Conservation (phyloP, 371 early-diverging fungal species). For the Rhizopus sp. region DNA sequence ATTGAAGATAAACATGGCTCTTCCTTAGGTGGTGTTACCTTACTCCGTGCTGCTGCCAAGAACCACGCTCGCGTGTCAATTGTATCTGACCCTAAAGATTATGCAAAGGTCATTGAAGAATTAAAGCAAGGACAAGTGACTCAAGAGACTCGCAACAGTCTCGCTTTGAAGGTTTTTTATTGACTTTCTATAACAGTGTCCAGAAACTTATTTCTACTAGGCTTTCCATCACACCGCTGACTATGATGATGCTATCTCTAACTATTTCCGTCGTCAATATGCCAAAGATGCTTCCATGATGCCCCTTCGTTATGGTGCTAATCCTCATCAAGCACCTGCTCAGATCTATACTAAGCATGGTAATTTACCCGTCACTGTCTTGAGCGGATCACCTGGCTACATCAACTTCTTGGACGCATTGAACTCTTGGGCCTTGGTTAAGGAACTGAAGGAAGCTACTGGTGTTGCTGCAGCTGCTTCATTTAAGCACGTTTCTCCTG, state of each 20-base stretch:
- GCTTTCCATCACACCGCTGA: constrained; percentile 95
- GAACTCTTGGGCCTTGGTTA: constrained; percentile 96
- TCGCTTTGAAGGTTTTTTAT: constrained; percentile 63
- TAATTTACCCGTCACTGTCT: constrained; percentile 87
- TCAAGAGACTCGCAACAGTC: constrained; percentile 59
- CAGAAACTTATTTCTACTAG: constrained; percentile 25
- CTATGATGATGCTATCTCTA: constrained; percentile 93
- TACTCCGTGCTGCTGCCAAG: constrained; percentile 98
- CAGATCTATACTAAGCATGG: constrained; percentile 85
- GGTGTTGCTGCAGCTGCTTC: constrained; percentile 87
- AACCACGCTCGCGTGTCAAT: constrained; percentile 96
- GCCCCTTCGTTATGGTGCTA: constrained; percentile 94
- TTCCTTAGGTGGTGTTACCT: constrained; percentile 87
- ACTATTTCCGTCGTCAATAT: constrained; percentile 93
- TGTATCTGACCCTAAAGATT: constrained; percentile 91
- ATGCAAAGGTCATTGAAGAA: constrained; percentile 75
- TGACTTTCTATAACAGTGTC: background rate
- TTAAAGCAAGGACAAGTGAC: constrained; percentile 56
- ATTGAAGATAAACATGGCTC: background rate
- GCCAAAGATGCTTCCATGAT: constrained; percentile 70
- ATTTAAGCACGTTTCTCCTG: constrained; percentile 98
- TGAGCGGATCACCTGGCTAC: constrained; percentile 95
- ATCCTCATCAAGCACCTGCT: constrained; percentile 98
- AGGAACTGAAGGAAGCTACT: constrained; percentile 72
- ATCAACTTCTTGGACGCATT: constrained; percentile 96